These are phyloP conservation scores for Lactarius sp. DNA, from an alignment of 768 basidiomycete genomes.

Conservation along the genomic window DNA sequence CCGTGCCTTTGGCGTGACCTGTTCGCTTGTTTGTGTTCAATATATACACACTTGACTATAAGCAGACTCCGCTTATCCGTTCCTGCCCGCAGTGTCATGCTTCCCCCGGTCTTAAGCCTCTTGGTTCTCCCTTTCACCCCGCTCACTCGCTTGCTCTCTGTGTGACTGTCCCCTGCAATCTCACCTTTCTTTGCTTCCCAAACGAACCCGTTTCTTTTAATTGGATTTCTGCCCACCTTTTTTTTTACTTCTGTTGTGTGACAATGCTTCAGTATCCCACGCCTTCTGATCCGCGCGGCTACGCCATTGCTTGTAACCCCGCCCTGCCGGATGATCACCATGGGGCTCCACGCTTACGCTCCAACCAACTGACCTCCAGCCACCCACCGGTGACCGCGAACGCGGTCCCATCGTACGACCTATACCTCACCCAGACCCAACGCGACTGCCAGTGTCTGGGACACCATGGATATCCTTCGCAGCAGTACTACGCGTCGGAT, in stretches of 20 bases:
- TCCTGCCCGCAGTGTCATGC: neutral
- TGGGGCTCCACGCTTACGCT: neutral
- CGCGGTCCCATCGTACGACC: neutral
- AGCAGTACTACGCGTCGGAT: neutral
- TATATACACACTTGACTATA: too few relatives aligned
- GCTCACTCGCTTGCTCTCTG: neutral
- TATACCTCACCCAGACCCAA: neutral
- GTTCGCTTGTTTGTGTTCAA: too few relatives aligned
- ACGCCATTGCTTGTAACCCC: neutral
- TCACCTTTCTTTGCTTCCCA: too few relatives aligned
- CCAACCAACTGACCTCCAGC: neutral
- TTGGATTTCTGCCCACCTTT: too few relatives aligned
- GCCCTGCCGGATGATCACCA: conserved; percentile 10
- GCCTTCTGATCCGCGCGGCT: conserved; percentile 12
- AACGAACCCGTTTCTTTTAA: neutral
- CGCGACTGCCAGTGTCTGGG: neutral
- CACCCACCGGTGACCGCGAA: conserved; percentile 1
- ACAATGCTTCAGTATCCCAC: conserved; percentile 13
- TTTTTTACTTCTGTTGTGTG: neutral
- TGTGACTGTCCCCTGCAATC: neutral
- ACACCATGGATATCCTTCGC: conserved; percentile 6
- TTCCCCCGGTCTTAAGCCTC: conserved; percentile 17
- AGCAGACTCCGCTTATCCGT: too few relatives aligned
- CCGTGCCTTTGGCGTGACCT: too few relatives aligned
- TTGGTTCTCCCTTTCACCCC: conserved; percentile 1